Evolutionary conservation across 345 rosid species (phyloP).

Genomic region (Arabidopsis thaliana): DNA sequence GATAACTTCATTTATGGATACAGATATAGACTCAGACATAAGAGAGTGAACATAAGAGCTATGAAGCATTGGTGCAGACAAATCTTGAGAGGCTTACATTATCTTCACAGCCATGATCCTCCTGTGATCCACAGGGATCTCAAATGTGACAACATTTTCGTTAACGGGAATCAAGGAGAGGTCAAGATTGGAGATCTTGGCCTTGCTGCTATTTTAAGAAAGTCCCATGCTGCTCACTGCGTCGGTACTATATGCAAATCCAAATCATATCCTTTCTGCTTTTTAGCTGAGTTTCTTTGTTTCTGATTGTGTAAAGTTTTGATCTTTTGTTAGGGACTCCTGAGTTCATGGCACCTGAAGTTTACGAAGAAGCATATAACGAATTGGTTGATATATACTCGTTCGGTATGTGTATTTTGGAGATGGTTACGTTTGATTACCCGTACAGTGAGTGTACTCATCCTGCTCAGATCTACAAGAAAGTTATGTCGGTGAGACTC

Average conservation of each 20-base stretch:
- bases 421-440: conserved; percentile 97
- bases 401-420: conserved; percentile 97
- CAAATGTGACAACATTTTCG: conserved; percentile 89
- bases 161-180: conserved; percentile 93
- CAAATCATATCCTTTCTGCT: not conserved
- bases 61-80: conserved; percentile 91
- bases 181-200: conserved; percentile 94
- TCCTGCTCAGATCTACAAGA: conserved; percentile 99
- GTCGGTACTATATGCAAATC: conserved; percentile 29
- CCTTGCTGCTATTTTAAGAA: conserved; percentile 48
- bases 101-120: conserved; percentile 84
- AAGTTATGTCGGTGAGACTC: conserved; percentile 88
- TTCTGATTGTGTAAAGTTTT: conserved; percentile 29
- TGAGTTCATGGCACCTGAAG: conserved; percentile 99
- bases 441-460: conserved; percentile 94
- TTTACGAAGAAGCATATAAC: conserved; percentile 93
- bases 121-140: conserved; percentile 95
- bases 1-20: not conserved
- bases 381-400: conserved; percentile 98
- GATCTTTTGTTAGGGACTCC: conserved; percentile 75
- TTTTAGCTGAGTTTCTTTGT: not conserved
- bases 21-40: conserved; percentile 81
- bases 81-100: conserved; percentile 77
- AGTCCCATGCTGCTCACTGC: conserved; percentile 50
- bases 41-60: conserved; percentile 77